Evolutionary conservation across 2,329 filamentous ascomycete species (phyloP), one percentile per base, ranked within the genome.

Genomic region (Penicillium sp.): DNA sequence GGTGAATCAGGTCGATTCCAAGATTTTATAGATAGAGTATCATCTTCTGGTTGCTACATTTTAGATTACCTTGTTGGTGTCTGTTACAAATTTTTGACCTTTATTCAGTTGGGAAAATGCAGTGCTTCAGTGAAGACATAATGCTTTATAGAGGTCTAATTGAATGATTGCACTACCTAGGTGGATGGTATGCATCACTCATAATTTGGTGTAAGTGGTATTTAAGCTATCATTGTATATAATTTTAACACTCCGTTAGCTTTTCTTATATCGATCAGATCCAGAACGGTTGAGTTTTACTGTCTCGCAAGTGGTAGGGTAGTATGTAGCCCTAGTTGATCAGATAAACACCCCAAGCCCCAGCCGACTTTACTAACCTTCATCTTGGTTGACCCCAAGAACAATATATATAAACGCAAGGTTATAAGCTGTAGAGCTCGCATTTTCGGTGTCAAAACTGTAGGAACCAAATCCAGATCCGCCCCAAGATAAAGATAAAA

Each of bases 1-100:
- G 35, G 73, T 81, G 37, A 57, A 54, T 14, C 31, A 18, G 5
- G 14, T 55, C 4, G 16, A 55, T 38, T 43, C 38, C 1, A 22
- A n/a, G 14, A 20, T 44, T 10, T 16, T 38, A n/a, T 49, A 48
- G 14, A 37, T 18, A 7, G 2, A 11, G 14, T 24, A 13, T 3
- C 5, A 9, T 18, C 11, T 18, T 18, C 6, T 31, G 3, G 1
- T 5, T 20, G 6, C 4, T 20, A 14, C 2, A n/a, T 13, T 43
- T 2, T 18, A 9, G 5, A 24, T 13, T 44, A 2, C 14, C 14
- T 13, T 18, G 2, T 24, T 26, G 2, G 13, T 45, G 3, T 20
- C 2, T 13, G 11, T 31, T 42, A 13, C 18, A 14, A 40, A 1
- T 2, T 13, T 39, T 40, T 2, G 38, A 2, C 7, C 7, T 24